Evolutionary conservation across 1,139 yeast genomes (phyloP).

Genomic region (Magnusiomyces paraingens): DNA sequence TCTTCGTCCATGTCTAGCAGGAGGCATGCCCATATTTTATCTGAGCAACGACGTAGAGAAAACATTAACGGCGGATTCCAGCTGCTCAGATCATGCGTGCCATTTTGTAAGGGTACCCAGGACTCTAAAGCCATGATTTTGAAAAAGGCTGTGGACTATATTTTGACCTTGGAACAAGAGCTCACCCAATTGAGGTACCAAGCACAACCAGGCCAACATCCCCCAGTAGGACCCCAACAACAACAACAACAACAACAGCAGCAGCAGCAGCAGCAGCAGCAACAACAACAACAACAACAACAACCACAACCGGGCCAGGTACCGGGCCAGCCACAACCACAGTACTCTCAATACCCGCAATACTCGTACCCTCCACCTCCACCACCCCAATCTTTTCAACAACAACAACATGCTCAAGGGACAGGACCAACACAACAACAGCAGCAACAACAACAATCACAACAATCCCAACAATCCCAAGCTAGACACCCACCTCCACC

Average conservation of each 20-base stretch:
- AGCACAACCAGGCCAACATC: slow-evolving; percentile 7
- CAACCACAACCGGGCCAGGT: slow-evolving; percentile 9
- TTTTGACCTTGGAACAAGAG: slow-evolving; percentile 38
- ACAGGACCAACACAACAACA: no score
- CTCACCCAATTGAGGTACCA: slow-evolving; percentile 20
- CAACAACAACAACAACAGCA: slow-evolving; percentile 12
- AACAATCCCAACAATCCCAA: slow-evolving; percentile 6
- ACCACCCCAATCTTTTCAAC: no score
- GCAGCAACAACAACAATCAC: no score
- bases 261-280: slow-evolving; percentile 3
- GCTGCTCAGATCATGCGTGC: slow-evolving; percentile 36
- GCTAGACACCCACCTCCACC: slow-evolving; percentile 3
- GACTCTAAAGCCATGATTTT: slow-evolving; percentile 52
- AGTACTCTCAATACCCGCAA: slow-evolving; percentile 8
- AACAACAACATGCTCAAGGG: no score
- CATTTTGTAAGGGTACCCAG: slow-evolving; percentile 38
- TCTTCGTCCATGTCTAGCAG: slow-evolving; percentile 26
- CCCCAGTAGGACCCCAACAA: slow-evolving; percentile 11
- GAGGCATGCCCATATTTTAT: slow-evolving; percentile 37
- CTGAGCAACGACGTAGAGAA: slow-evolving; percentile 42
- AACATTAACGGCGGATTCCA: slow-evolving; percentile 42
- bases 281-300: slow-evolving; percentile 1
- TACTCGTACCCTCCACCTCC: slow-evolving; percentile 6
- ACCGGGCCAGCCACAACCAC: slow-evolving; percentile 18
- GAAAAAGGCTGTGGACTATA: slow-evolving; percentile 82